Base-by-base conservation (phyloP, 257 asterid species). In the Orobanche coerulescens region DNA sequence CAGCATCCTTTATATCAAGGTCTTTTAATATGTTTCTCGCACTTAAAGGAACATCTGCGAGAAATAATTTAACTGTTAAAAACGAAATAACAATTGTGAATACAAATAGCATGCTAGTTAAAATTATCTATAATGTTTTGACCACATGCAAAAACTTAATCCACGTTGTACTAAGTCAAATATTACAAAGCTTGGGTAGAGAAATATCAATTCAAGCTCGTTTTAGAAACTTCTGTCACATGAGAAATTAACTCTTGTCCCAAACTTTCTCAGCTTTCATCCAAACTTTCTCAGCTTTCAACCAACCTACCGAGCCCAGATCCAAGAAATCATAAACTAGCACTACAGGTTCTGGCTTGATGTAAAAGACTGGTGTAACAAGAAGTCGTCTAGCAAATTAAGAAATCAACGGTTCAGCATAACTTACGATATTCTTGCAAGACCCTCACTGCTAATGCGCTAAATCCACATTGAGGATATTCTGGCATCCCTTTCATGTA, bases 401-500 rank as follows among this genome's bases (percentile, higher is more conserved):
- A 15, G 43, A 30, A 25, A 54, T 11, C 23, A 10, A 20, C 25
- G 6, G 30, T 33, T 43, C 19, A 23, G 57, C 49, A 43, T 15
- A 62, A 67, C 95, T 84, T 80, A 92, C 98, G 70, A 57, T 92
- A 88, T 78, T 81, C 95, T 25, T 79, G 78, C 72, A 92, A 70
- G 55, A 92, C 94, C 71, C 83, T 78, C 65, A 92, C 96, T 66
- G 98, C 98, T 55, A 92, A 66, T 48, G 94, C 82, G 75, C 96
- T 88, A 81, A 92, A 88, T 66, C 98, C 98, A 77, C 96, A 92
- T 70, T 88, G 87, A 61, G 98, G 98, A 59, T 69, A 77, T 1
- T 83, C 91, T 3, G 95, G 95, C 65, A 88, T 82, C 53, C 98
- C 96, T 78, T 92, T 92, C 98, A 92, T 92, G 88, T 92, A 88